Evolutionary conservation across 225 moss, liverwort and hornwort species (phyloP).

Genomic region (Marchantia polymorpha): DNA sequence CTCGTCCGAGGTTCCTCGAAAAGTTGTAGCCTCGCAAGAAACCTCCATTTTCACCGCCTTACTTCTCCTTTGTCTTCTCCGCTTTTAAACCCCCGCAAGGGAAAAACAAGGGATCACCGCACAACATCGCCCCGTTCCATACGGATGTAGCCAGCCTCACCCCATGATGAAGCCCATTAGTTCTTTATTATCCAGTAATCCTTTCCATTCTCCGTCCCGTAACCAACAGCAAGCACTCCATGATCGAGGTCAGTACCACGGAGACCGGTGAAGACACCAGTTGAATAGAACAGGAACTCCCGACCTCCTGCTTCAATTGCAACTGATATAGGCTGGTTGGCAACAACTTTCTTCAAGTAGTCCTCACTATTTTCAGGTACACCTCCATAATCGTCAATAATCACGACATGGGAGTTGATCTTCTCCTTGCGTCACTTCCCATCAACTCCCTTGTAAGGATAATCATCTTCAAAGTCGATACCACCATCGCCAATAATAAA

Average conservation of each 20-base stretch:
- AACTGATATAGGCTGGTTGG: conserved; percentile 38
- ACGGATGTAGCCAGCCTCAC: conserved; percentile 75
- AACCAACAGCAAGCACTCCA: conserved; percentile 81
- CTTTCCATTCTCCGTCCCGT: conserved; percentile 55
- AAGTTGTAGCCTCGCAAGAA: background rate
- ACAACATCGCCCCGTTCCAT: conserved; percentile 42
- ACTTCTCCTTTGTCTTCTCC: conserved; percentile 1
- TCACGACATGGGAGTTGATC: conserved; percentile 37
- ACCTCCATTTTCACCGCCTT: background rate
- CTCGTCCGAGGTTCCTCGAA: background rate
- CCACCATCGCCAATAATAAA: conserved; percentile 79
- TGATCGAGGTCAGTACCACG: conserved; percentile 64
- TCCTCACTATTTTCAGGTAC: conserved; percentile 42
- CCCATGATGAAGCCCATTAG: conserved; percentile 80
- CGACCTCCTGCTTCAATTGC: conserved; percentile 41
- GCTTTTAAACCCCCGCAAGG: background rate
- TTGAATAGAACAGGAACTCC: conserved; percentile 42
- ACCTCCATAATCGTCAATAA: conserved; percentile 40
- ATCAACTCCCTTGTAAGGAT: conserved; percentile 59
- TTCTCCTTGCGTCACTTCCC: conserved; percentile 63
- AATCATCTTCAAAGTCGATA: conserved; percentile 67
- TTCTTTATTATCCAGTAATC: conserved; percentile 84
- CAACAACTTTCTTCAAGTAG: conserved; percentile 32
- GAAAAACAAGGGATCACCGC: background rate
- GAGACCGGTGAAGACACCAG: conserved; percentile 40